Evolutionary conservation across 208 protist genomes (phyloP), one percentile per base, ranked within the genome.

Genomic region (Trypanosoma vivax): DNA sequence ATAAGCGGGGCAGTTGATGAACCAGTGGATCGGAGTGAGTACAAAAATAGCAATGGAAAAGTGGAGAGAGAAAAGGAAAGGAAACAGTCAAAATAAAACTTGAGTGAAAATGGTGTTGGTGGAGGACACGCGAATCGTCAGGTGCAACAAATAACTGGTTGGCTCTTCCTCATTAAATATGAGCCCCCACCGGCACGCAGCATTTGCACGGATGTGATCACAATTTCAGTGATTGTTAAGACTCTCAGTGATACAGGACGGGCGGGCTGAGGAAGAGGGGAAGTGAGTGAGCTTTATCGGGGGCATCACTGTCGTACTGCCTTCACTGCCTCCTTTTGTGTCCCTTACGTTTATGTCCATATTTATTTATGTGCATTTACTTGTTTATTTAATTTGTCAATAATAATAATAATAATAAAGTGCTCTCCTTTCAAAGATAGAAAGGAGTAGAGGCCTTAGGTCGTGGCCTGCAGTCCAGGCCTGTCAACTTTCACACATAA

Each of bases 271-370:
- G 33, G 33, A 37, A 37, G 33, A 14, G 33, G 14, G 9, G 41
- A 30, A 14, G 11, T 16, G 13, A 47, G 10, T 14, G 11, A 34
- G 10, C 9, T 47, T 16, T 14, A 30, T 30, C 10, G 13, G 11
- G 14, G 13, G 10, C 9, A 47, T 14, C 14, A 14, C 47, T 30
- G 10, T 9, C 33, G 14, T 21, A 19, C 65, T 6, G 60, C 63
- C 6, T 50, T 60, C 21, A 49, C 57, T 29, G 30, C 57, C 9
- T 38, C 33, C 40, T 10, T 18, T 45, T 18, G 11, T 21, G 18
- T 45, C 18, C 7, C 18, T 45, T 21, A 24, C 18, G 18, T 45
- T 24, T 45, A 24, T 21, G 18, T 45, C 18, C 40, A 45, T 21
- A 10, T 24, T 45, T 45, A 0, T 45, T 21, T 14, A 24, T 45